A percentile compares a stretch with the other conserved stretches of the same genome.
Conservation (phyloP, 345 rosid genomes). For the Aegle marmelos region DNA sequence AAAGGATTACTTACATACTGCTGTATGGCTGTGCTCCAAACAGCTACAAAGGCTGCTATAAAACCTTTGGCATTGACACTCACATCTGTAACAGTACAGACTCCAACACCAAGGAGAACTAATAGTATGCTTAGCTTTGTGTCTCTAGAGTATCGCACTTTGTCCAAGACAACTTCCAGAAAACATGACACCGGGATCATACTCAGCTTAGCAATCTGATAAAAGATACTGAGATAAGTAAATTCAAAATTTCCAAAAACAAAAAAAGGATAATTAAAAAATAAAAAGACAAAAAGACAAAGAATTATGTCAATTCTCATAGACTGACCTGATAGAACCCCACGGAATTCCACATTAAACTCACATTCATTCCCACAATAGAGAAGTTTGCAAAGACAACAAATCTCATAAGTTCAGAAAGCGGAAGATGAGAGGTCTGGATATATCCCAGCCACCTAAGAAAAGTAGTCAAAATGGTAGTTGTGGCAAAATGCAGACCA, state of each 20-base stretch:
- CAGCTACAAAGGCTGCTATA: conserved; percentile 83
- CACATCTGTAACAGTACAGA: conserved; percentile 97
- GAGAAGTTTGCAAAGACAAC: conserved; percentile 96
- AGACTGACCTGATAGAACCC: conserved; percentile 92
- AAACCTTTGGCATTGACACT: conserved; percentile 94
- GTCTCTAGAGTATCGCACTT: conserved; percentile 88
- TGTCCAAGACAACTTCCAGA: conserved; percentile 90
- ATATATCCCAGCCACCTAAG: conserved; percentile 87
- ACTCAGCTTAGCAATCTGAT: conserved; percentile 95
- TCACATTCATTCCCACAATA: conserved; percentile 98
- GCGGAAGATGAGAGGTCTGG: conserved; percentile 78
- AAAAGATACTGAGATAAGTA: conserved; percentile 10
- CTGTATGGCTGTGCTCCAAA: conserved; percentile 97
- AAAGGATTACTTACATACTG: conserved; percentile 74
- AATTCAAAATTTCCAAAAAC: conserved; percentile 4
- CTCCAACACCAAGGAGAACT: conserved; percentile 95
- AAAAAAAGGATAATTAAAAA: conserved; percentile 5
- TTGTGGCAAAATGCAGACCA: conserved; percentile 95
- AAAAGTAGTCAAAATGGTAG: conserved; percentile 68
- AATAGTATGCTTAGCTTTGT: conserved; percentile 92
- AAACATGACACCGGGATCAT: conserved; percentile 98
- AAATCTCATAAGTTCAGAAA: conserved; percentile 71
- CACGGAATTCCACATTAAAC: conserved; percentile 99
- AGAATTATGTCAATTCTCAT: not conserved
- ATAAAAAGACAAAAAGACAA: not conserved